Evolutionary conservation across 2,329 filamentous ascomycete genomes (phyloP), one percentile per base, ranked within the genome.

Genomic region (Diaporthe sp.): DNA sequence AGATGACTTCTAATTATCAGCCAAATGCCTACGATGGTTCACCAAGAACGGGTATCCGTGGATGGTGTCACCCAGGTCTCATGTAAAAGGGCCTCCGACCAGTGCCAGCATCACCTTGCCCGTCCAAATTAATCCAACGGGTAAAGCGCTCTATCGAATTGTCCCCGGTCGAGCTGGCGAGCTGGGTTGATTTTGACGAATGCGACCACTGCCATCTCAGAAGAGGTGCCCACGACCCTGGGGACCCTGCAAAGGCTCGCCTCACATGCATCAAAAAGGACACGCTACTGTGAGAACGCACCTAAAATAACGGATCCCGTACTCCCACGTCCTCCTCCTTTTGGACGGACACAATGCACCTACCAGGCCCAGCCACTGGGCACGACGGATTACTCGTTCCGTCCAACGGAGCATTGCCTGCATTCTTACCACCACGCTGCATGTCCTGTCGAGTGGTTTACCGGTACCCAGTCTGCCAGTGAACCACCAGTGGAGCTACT

Each of bases 381-480:
- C 40, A 52, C 13, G 30, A 35, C 64, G 54, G 55, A 69, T 64
- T 69, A n/a, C 70, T 73, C 55, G 54, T 70, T 68, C 71, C 71
- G 71, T 57, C 57, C 55, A 69, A 40, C 71, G 40, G 71, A 68
- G 54, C 55, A 35, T 57, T 50, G 35, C 52, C 52, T 58, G 33
- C 64, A 52, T 60, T 40, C 64, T 67, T 47, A 50, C 61, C 61
- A 67, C 30, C 61, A 67, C 9, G 61, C 45, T 38, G 45, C 28
- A 33, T 50, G 42, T 50, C 25, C 22, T 50, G 40, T 47, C 22
- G 19, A 33, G 64, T 33, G 45, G 45, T 28, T 47, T 54, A 30
- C 64, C 64, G 40, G 33, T 13, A n/a, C n/a, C n/a, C n/a, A n/a
- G n/a, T n/a, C n/a, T n/a, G 22, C 22, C 58, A 45, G 38, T 64